A percentile compares a stretch with the other conserved stretches of the same genome.
Evolutionary conservation across 345 rosid species (phyloP).

Genomic region (Salix exigua): DNA sequence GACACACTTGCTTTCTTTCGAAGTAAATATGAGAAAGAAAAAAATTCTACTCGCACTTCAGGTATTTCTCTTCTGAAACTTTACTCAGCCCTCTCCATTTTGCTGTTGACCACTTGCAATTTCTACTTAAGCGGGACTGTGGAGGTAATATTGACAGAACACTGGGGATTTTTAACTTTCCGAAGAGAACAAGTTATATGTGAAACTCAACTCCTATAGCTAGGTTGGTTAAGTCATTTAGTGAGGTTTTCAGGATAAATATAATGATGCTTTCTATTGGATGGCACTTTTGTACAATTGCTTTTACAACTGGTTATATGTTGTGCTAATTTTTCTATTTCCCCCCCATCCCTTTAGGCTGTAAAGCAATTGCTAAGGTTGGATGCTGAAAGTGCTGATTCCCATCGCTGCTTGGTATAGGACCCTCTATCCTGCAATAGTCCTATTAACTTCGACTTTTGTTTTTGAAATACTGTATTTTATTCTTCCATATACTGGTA

Average conservation of each 20-base stretch:
- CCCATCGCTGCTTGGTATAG: constrained; percentile 86
- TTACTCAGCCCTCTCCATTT: not conserved
- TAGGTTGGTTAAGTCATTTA: not conserved
- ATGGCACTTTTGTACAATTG: not conserved
- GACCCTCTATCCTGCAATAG: constrained; percentile 1
- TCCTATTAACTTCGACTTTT: not conserved
- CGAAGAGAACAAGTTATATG: not conserved
- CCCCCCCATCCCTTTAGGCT: constrained; percentile 43
- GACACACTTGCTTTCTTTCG: constrained; percentile 93
- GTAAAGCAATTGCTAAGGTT: constrained; percentile 77
- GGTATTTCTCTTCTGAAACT: constrained; percentile 37
- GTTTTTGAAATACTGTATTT: not conserved
- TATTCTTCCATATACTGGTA: not conserved
- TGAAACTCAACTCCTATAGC: not conserved
- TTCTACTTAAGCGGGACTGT: not conserved
- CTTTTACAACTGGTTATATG: not conserved
- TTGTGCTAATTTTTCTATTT: not conserved
- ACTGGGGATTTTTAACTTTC: not conserved
- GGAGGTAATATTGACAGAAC: not conserved
- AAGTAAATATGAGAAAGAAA: constrained; percentile 90
- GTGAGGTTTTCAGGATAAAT: not conserved
- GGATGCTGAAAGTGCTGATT: constrained; percentile 83
- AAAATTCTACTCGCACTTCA: constrained; percentile 87
- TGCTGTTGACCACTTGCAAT: not conserved
- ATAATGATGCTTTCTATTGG: not conserved